Percentiles rank a stretch among this genome's conserved stretches.
These are phyloP conservation scores for Lunasporangiospora selenospora DNA, from an alignment of 192 early-diverging fungal species.

Conservation along the genomic window DNA sequence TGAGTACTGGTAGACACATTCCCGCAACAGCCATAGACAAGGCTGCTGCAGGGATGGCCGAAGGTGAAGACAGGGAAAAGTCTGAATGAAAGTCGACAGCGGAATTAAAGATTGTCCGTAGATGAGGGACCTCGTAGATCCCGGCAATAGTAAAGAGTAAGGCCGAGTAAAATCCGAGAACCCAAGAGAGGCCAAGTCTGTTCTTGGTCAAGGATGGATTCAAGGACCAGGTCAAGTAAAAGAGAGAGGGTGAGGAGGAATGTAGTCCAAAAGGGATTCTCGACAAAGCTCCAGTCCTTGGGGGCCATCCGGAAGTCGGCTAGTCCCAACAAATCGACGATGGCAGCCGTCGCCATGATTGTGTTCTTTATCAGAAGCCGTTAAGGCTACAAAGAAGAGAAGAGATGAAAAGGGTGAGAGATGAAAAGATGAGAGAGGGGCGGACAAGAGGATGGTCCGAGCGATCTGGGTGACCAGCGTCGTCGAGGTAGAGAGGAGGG, in stretches of 20 bases:
- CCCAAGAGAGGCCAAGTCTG: slow-evolving; percentile 45
- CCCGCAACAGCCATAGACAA: too few species aligned
- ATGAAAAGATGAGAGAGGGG: not conserved
- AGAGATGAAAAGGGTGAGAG: not conserved
- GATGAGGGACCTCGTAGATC: slow-evolving; percentile 30
- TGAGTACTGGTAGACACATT: slow-evolving; percentile 20
- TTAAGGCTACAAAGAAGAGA: too few species aligned
- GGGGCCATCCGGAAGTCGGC: slow-evolving; percentile 24
- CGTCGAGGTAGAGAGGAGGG: not conserved
- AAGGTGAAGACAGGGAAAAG: too few species aligned
- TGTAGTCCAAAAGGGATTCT: slow-evolving; percentile 41
- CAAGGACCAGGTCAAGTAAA: slow-evolving; percentile 39
- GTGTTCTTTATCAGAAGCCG: too few species aligned
- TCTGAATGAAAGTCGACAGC: slow-evolving; percentile 25
- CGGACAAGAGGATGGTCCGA: not conserved
- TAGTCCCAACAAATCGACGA: slow-evolving; percentile 17
- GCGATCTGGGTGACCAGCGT: too few species aligned
- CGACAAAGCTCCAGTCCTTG: slow-evolving; percentile 23
- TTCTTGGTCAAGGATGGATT: slow-evolving; percentile 38
- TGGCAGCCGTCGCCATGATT: not conserved
- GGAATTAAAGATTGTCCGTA: slow-evolving; percentile 32
- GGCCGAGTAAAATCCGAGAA: slow-evolving; percentile 32
- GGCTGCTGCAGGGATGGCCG: too few species aligned
- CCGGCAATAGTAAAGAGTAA: slow-evolving; percentile 23
- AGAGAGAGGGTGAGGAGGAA: slow-evolving; percentile 34